phyloP scores from a whole-genome alignment of 2,329 filamentous ascomycete genomes.

The Triangularia setosa region DNA sequence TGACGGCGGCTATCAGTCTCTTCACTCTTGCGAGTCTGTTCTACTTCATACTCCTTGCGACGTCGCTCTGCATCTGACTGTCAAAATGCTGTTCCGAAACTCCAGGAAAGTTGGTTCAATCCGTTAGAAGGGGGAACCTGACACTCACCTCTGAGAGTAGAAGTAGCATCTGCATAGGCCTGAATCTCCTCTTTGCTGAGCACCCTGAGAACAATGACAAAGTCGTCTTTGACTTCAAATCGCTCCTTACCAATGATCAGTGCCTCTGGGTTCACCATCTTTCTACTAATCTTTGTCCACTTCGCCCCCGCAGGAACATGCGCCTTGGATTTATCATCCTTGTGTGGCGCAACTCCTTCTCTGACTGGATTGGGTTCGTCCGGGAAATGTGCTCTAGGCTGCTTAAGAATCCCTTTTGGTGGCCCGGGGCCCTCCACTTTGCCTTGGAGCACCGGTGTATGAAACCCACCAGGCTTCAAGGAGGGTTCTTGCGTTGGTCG shows the following conservation, averaged over 20 bases:
- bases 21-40: too few species aligned
- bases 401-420: constrained; percentile 76
- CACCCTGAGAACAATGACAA: constrained; percentile 87
- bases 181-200: constrained; percentile 87
- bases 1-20: too few species aligned
- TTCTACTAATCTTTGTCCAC: constrained; percentile 90
- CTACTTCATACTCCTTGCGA: too few species aligned
- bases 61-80: too few species aligned
- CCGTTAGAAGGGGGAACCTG: too few species aligned
- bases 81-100: too few species aligned
- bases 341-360: too few species aligned
- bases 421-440: too few species aligned
- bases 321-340: constrained; percentile 71
- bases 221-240: constrained; percentile 85
- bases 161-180: constrained; percentile 75
- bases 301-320: constrained; percentile 74
- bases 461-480: too few species aligned
- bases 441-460: too few species aligned
- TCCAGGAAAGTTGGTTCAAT: too few species aligned
- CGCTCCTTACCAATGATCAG: constrained; percentile 82
- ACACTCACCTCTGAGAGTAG: constrained; percentile 75
- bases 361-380: constrained; percentile 79
- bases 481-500: too few species aligned
- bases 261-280: constrained; percentile 84
- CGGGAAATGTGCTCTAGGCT: constrained; percentile 76